These are phyloP conservation scores for Castanea sativa DNA, from an alignment of 306 rosid species.

Conservation along the genomic window DNA sequence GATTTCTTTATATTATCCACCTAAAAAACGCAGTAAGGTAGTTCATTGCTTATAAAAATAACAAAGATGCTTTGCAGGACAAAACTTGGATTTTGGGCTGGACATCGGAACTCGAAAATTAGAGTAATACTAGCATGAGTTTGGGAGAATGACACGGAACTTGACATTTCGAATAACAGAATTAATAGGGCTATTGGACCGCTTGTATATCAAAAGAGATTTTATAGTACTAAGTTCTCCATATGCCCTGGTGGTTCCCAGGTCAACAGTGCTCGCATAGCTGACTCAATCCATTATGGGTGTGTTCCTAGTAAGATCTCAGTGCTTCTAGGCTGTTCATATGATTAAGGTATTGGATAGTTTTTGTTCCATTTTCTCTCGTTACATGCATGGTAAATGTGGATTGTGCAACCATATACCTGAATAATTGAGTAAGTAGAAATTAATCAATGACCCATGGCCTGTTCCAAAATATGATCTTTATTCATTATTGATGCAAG, in stretches of 20 bases:
- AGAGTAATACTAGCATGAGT: constrained; percentile 92
- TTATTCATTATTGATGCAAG: too few species aligned
- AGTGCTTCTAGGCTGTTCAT: background rate
- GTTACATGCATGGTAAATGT: background rate
- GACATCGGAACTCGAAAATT: constrained; percentile 94
- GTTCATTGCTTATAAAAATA: background rate
- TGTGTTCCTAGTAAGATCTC: constrained; percentile 82
- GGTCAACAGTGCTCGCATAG: constrained; percentile 94
- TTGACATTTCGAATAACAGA: constrained; percentile 85
- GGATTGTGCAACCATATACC: background rate
- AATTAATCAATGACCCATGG: background rate
- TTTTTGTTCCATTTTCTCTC: background rate
- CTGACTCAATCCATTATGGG: constrained; percentile 96
- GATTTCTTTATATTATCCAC: background rate
- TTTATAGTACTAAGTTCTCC: constrained; percentile 80
- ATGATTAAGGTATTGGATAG: background rate
- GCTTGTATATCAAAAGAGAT: constrained; percentile 80
- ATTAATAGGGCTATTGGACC: constrained; percentile 87
- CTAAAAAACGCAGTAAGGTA: background rate
- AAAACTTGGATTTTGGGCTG: constrained; percentile 94
- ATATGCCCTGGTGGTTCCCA: constrained; percentile 99
- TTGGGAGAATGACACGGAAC: constrained; percentile 98
- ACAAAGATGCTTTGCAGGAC: constrained; percentile 60
- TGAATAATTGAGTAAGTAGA: background rate
- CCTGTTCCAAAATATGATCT: background rate